Base-by-base conservation (phyloP, 1,284 basidiomycete species). In the Cryptococcus floricola region DNA sequence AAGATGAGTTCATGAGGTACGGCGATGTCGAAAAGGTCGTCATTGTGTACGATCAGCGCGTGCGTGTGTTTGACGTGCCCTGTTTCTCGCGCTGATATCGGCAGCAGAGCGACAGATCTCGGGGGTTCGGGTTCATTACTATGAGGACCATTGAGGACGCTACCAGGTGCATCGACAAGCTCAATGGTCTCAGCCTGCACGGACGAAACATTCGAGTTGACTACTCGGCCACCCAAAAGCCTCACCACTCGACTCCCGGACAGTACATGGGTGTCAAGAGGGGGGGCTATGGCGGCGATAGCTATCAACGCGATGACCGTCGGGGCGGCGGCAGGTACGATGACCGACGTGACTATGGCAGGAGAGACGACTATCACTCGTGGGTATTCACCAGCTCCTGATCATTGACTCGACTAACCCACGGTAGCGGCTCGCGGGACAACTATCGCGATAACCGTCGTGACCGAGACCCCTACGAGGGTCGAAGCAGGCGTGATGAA, bases 41-140 rank as follows among this genome's bases (percentile, higher is more conserved):
- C 51, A 93, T 98, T 65, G 96, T 98, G n/a, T 98, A 98, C 74
- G 95, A 98, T 78, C 93, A 97, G 76, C 82, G 94, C 70, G 93
- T 96, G 71, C 71, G 91, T 72, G 46, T 12, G 37, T 14, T 23
- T 23, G 23, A 23, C 16, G 9, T 4, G 23, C n/a, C 10, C 39
- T 10, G 25, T 16, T n/a, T 46, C 19, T 23, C 7, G 1, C 41
- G 14, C 46, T 53, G 18, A 44, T 23, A n/a, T 43, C 9, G 50
- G 42, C 7, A 27, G 50, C 76, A 94, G 89, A 91, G 91, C 48
- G 92, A 93, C 71, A 87, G 96, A 57, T 98, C 94, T 53, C 89
- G 95, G 63, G 96, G 93, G 9, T 98, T 98, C 67, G 95, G 94
- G 41, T 98, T 98, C 76, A 92, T 98, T 74, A 88, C 87, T 62